Base-by-base conservation (phyloP, 345 rosid species). In the Linum lewisii region DNA sequence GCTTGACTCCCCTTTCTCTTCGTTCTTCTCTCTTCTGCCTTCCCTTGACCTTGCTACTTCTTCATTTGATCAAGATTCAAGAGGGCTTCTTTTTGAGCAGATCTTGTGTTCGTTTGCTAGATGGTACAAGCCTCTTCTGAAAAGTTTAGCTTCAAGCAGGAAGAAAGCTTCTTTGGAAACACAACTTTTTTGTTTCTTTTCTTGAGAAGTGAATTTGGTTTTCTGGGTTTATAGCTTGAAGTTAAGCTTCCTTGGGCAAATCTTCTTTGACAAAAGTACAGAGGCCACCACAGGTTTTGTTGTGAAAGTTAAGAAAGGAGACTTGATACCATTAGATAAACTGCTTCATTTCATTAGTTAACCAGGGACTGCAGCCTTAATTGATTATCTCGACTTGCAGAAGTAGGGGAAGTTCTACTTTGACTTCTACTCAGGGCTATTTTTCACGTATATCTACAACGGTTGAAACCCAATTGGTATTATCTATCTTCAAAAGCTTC, bases 141-240 rank as follows among this genome's bases (percentile, higher is more conserved):
- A 66, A 44, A 63, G 37, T 60, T 65, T 54, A 55, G 66, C 54
- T 63, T 51, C 44, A 14, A 29, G 29, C 58, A 24, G 72, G 77
- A 75, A 75, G 75, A 77, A 63, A 75, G 76, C 79, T 78, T 78
- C 83, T 79, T 72, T 75, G 79, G 84, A n/a, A n/a, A n/a, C n/a
- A n/a, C 84, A 71, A 64, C 59, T 44, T 38, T 70, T 45, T 15
- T 57, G 63, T n/a, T n/a, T n/a, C n/a, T n/a, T 61, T 68, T 67
- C 66, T 24, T 54, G 37, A 26, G 51, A 49, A 62, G 73, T 37
- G 70, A 63, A 52, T 36, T 45, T 18, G 66, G n/a, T n/a, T n/a
- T n/a, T n/a, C n/a, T n/a, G n/a, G n/a, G n/a, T n/a, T n/a, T n/a
- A n/a, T n/a, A n/a, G n/a, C n/a, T n/a, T n/a, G n/a, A n/a, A n/a